Evolutionary conservation across 2,329 filamentous ascomycete genomes (phyloP), one percentile per base, ranked within the genome.

Genomic region (Chrysosphaeria jannelii): DNA sequence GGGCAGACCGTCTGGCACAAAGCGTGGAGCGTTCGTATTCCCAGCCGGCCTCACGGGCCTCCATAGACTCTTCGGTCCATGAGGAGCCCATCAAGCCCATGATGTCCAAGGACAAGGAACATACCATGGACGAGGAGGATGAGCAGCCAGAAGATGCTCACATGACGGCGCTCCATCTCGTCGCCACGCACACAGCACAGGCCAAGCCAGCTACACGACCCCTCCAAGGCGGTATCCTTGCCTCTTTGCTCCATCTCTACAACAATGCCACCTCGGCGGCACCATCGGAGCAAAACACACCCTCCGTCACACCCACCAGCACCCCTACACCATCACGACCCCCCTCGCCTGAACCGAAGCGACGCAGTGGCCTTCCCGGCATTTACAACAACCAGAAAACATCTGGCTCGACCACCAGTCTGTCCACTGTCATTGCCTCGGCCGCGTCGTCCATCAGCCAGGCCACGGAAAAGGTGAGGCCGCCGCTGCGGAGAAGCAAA

Each of bases 201-300:
- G 16, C 16, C 16, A 7, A 18, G 23, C 16, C 20, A 57, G 36
- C 13, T 8, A 4, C 40, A 56, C 14, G 74, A 72, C 35, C 57
- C 72, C 10, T 61, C 66, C 21, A 51, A 53, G 20, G 65, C 14
- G 71, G 75, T 14, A 59, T 81, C 22, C 47, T 88, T 1, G 64
- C 66, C 3, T 67, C 64, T 0, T 46, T 88, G 0, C 46, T 85
- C 23, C 72, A 66, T 39, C 50, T 78, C 7, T 67, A 74, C 35
- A 53, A 61, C 28, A 47, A 29, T 47, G 50, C 21, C 38, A 18
- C 16, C 27, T 42, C 32, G 31, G 33, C 33, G 18, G 42, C 36
- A 9, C 42, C 36, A 25, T 48, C 45, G 30, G 47, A 43, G 9
- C 32, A 37, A 17, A 51, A 38, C 30, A 54, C 50, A 2, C 49